Conservation (phyloP, 1,284 basidiomycete genomes). For the Ceraceosorus guamensis region DNA sequence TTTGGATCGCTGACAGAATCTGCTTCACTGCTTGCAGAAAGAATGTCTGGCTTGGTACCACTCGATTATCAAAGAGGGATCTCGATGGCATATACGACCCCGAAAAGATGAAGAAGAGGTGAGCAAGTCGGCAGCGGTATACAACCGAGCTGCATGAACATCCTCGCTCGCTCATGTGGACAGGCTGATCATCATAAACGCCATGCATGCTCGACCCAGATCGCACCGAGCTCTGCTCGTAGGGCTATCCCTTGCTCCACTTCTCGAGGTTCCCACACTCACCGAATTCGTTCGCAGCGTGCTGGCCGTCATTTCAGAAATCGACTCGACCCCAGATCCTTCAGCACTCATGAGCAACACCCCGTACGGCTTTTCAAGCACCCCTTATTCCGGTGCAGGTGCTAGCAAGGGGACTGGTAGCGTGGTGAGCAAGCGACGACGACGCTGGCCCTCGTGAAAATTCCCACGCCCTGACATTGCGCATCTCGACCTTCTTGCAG, state of each 20-base stretch:
- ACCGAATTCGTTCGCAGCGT: conserved; percentile 23
- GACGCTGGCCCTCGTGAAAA: too few species aligned
- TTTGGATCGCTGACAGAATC: too few species aligned
- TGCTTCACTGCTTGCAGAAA: conserved; percentile 60
- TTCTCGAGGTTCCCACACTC: conserved; percentile 20
- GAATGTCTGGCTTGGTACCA: conserved; percentile 58
- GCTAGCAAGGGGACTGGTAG: not conserved
- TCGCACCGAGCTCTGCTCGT: conserved; percentile 20
- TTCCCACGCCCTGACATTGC: too few species aligned
- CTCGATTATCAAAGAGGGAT: conserved; percentile 16
- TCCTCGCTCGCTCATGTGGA: not conserved
- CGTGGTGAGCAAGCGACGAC: too few species aligned
- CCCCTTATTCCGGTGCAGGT: too few species aligned
- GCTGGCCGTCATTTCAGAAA: conserved; percentile 24
- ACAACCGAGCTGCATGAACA: too few species aligned
- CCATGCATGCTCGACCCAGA: not conserved
- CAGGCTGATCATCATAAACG: not conserved
- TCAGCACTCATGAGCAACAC: not conserved
- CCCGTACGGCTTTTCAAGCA: too few species aligned
- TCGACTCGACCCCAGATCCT: conserved; percentile 13
- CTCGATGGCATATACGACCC: conserved; percentile 20
- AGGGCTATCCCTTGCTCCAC: conserved; percentile 23
- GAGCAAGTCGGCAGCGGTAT: too few species aligned
- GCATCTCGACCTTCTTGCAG: not conserved
- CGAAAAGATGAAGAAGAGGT: conserved; percentile 25